Percentiles rank a stretch among this genome's conserved stretches.
Conservation (phyloP, 352 stramenopile genomes). For the Globisporangium sylvaticum region DNA sequence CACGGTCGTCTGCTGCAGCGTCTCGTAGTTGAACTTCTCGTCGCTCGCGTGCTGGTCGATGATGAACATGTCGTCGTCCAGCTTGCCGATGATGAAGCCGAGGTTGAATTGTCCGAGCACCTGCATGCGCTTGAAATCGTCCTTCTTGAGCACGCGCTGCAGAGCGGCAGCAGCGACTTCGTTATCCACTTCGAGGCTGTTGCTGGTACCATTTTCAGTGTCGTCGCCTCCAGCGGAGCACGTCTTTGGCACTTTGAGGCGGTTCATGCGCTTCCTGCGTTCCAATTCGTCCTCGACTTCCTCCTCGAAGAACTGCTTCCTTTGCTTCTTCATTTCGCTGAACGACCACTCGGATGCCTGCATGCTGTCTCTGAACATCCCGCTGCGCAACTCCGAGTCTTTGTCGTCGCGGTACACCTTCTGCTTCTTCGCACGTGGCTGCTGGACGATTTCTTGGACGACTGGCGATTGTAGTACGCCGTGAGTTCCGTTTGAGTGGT, state of each 20-base stretch:
- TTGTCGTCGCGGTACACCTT: constrained; percentile 8
- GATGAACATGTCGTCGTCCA: constrained; percentile 94
- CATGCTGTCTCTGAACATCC: neutral
- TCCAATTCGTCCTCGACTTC: constrained; percentile 34
- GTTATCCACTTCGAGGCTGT: constrained; percentile 28
- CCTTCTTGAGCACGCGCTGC: constrained; percentile 82
- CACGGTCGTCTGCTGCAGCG: constrained; percentile 74
- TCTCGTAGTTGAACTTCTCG: constrained; percentile 88
- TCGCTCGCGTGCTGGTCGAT: constrained; percentile 99
- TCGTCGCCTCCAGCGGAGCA: constrained; percentile 27
- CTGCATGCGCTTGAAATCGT: constrained; percentile 91
- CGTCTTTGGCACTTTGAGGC: constrained; percentile 30
- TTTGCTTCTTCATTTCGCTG: constrained; percentile 32
- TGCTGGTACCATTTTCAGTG: constrained; percentile 1
- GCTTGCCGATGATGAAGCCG: constrained; percentile 94
- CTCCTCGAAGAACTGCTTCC: constrained; percentile 38
- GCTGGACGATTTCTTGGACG: constrained; percentile 10
- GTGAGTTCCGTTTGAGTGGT: neutral
- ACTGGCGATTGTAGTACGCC: neutral
- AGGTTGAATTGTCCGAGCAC: constrained; percentile 98
- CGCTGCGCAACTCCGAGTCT: neutral
- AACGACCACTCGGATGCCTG: constrained; percentile 31
- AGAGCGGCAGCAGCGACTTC: constrained; percentile 44
- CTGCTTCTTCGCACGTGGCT: constrained; percentile 10
- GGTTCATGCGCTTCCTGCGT: constrained; percentile 17